Conservation (phyloP, 2,329 filamentous ascomycete genomes). For the Apiospora arundinis region DNA sequence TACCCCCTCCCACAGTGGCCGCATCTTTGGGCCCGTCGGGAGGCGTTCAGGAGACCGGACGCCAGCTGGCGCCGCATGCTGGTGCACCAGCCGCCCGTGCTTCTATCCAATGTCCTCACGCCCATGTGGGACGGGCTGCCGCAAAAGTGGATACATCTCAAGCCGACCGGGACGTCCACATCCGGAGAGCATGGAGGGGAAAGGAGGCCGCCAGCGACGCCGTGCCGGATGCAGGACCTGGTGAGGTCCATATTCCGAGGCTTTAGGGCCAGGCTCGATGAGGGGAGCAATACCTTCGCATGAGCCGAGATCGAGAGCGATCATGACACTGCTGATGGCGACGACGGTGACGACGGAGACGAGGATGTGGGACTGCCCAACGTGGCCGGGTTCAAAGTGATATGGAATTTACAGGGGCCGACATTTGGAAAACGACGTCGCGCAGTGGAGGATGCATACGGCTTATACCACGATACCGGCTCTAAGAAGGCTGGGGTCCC, state of each 20-base stretch:
- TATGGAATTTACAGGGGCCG: background rate
- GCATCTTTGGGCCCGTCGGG: slow-evolving; percentile 3
- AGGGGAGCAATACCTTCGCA: too few relatives aligned
- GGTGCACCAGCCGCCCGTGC: slow-evolving; percentile 23
- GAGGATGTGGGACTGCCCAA: background rate
- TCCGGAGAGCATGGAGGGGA: too few relatives aligned
- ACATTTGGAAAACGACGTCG: background rate
- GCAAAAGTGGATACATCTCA: background rate
- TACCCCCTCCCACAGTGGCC: background rate
- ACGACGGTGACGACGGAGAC: too few relatives aligned
- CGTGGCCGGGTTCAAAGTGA: background rate
- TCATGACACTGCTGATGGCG: too few relatives aligned
- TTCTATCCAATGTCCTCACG: background rate
- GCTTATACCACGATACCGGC: background rate
- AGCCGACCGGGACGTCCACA: background rate
- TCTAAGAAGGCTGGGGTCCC: background rate
- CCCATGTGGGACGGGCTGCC: background rate
- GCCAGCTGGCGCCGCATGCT: slow-evolving; percentile 25
- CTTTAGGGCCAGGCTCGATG: background rate
- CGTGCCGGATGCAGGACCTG: slow-evolving; percentile 4
- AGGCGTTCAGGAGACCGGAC: background rate
- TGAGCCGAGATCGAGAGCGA: background rate
- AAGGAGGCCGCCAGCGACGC: background rate
- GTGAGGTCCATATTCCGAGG: background rate
- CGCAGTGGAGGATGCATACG: background rate